Base-by-base conservation (phyloP, 371 early-diverging fungal species). In the Mucor irregularis region DNA sequence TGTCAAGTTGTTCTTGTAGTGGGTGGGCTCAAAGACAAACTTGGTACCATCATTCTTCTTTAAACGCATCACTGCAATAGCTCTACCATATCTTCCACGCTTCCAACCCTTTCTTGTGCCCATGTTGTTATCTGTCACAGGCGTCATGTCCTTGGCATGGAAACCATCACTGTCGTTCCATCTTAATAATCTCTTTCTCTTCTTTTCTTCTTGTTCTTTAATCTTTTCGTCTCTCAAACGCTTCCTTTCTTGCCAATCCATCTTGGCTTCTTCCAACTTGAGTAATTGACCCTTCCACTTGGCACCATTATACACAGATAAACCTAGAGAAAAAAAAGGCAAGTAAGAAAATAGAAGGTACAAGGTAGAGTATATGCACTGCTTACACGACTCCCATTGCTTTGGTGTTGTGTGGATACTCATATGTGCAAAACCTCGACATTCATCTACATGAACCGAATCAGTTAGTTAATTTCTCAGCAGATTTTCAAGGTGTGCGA, bases 201-300 rank as follows among this genome's bases (percentile, higher is more conserved):
- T 74, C 54, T 64, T 69, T 24, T 58, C 69, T 42, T 58, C 31
- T 49, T 50, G 33, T 46, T 58, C 61, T 56, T 61, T 5, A 16
- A 52, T 40, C 45, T 59, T 61, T 61, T 70, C 48, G 46, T 76
- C 53, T 56, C 56, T 47, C 50, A 66, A 52, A 2, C 63, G 62
- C 29, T 71, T 78, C 53, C 80, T 70, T 42, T 76, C 78, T 59
- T 68, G 65, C 72, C 85, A 92, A 61, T 85, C 82, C 30, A 83
- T 83, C 61, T 89, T 89, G 5, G 95, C 92, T 30, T 88, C 90
- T 57, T 91, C 91, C 25, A 95, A 67, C 44, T 82, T 80, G 57
- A 95, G 57, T 19, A 74, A 73, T 44, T 78, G 68, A 25, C 93
- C 95, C 67, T 87, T 92, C 95, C 95, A 95, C 56, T 90, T 92